Conservation (phyloP, 116 monocot genomes). For the Posidonia oceanica region DNA sequence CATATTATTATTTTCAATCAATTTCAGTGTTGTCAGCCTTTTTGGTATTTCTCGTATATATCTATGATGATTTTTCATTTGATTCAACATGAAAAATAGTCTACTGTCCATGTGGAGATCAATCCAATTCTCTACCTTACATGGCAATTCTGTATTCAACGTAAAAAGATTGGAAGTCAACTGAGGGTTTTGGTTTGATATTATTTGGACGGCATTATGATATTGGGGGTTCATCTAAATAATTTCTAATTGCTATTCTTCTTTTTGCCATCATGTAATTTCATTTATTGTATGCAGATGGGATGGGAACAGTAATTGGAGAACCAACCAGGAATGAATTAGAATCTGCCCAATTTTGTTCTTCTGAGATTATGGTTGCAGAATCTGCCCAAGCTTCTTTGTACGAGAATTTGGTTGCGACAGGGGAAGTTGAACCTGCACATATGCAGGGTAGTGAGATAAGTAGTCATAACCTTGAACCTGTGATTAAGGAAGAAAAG, state of each 20-base stretch:
- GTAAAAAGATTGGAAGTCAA: no score
- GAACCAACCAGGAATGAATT: not conserved
- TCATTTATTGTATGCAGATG: not conserved
- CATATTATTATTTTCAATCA: not conserved
- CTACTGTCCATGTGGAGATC: no score
- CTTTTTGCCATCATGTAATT: not conserved
- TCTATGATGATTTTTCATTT: not conserved
- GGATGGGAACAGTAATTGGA: not conserved
- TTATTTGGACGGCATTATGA: no score
- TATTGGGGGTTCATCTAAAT: no score
- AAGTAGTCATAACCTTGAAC: not conserved
- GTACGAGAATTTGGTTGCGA: not conserved
- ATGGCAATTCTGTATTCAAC: no score
- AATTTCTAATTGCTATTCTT: no score
- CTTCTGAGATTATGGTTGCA: not conserved
- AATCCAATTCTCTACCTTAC: no score
- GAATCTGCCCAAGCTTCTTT: not conserved
- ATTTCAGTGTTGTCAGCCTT: not conserved
- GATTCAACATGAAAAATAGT: not conserved
- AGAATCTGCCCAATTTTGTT: not conserved
- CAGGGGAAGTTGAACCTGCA: not conserved
- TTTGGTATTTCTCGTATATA: not conserved
- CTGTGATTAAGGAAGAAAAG: constrained; percentile 1
- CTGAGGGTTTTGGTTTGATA: no score
- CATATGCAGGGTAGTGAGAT: not conserved